These are phyloP conservation scores for Populus euphratica DNA, from an alignment of 345 rosid genomes.

Conservation along the genomic window DNA sequence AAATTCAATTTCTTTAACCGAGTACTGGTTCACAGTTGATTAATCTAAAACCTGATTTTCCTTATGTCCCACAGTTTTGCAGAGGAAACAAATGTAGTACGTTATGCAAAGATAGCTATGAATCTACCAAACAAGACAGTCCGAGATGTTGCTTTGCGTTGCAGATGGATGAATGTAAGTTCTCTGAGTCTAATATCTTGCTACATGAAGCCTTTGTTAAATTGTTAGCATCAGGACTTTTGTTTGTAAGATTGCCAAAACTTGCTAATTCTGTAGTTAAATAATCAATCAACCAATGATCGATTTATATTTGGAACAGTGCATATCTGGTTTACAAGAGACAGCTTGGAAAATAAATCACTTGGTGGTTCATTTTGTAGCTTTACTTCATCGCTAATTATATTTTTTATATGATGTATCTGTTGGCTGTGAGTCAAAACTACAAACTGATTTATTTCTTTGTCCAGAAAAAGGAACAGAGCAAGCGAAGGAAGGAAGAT, in stretches of 20 bases:
- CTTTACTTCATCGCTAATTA: background rate
- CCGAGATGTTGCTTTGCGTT: constrained; percentile 77
- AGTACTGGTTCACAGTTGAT: background rate
- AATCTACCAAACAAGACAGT: constrained; percentile 51
- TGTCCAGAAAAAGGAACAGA: constrained; percentile 56
- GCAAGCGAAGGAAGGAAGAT: constrained; percentile 75
- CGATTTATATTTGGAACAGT: background rate
- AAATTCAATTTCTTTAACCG: background rate
- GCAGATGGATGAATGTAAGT: constrained; percentile 65
- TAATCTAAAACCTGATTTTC: background rate
- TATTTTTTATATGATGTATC: background rate
- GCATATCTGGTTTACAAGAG: background rate
- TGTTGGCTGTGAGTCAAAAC: background rate
- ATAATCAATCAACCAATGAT: background rate
- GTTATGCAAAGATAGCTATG: constrained; percentile 65
- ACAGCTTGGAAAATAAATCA: background rate
- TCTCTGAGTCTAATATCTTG: background rate
- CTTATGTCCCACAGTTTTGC: constrained; percentile 40
- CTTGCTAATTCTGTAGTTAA: background rate
- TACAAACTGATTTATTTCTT: constrained; percentile 9
- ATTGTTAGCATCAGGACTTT: background rate
- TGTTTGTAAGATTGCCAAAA: background rate
- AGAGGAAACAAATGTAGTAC: constrained; percentile 31
- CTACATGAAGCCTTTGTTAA: constrained; percentile 4
- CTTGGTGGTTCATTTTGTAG: background rate